phyloP scores from a whole-genome alignment of 2,329 filamentous ascomycete genomes.

The Fusarium proliferatum region DNA sequence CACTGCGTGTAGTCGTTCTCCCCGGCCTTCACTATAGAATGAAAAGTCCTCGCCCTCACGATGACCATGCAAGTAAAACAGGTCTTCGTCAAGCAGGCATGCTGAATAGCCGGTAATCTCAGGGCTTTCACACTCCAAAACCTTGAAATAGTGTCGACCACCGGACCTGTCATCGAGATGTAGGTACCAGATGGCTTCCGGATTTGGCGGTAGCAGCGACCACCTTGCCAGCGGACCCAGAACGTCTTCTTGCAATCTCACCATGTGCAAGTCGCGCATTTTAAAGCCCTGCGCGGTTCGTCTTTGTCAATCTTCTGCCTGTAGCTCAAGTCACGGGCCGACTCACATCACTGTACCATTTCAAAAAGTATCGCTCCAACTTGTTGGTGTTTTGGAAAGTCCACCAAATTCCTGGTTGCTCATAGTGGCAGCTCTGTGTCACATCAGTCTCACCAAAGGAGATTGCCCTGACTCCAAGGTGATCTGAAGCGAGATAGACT shows the following conservation, averaged over 20 bases:
- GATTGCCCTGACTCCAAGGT: not conserved
- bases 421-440: not conserved
- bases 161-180: conserved; percentile 1
- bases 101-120: conserved; percentile 11
- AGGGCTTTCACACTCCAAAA: not conserved
- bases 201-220: conserved; percentile 5
- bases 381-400: not conserved
- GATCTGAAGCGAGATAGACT: not conserved
- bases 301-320: not conserved
- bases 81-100: conserved; percentile 10
- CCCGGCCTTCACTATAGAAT: not conserved
- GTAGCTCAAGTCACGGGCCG: too few species aligned
- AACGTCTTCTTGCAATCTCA: not conserved
- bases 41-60: not conserved
- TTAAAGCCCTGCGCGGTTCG: conserved; percentile 1
- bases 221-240: not conserved
- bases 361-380: not conserved
- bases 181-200: not conserved
- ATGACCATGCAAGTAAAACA: conserved; percentile 4
- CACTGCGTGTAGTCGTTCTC: conserved; percentile 1
- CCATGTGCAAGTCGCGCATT: conserved; percentile 1
- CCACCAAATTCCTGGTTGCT: conserved; percentile 13
- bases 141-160: not conserved
- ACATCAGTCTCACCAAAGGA: not conserved
- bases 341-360: conserved; percentile 3